Conservation (phyloP, 805 yeast genomes). For the Candida sanyiensis region DNA sequence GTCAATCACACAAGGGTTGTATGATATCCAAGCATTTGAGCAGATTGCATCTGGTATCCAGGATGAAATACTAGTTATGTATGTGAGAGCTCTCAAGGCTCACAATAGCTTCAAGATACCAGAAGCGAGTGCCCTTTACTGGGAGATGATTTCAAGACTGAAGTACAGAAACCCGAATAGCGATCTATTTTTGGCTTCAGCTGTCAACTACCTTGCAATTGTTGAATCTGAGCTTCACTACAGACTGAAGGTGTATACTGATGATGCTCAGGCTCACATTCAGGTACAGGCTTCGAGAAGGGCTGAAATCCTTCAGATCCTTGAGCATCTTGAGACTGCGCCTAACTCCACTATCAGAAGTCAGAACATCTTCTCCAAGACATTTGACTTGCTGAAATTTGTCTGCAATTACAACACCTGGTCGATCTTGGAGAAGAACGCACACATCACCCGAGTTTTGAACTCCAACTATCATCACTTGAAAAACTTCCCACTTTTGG, state of each 20-base stretch:
- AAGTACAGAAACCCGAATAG: constrained; percentile 2
- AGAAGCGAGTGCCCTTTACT: constrained; percentile 11
- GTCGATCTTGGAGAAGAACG: constrained; percentile 16
- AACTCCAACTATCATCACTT: constrained; percentile 16
- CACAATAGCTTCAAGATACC: constrained; percentile 16
- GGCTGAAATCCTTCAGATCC: constrained; percentile 1
- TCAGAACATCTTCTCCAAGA: constrained; percentile 14
- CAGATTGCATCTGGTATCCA: background rate
- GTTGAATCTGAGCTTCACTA: constrained; percentile 15
- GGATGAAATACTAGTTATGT: constrained; percentile 2
- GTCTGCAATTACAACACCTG: constrained; percentile 15
- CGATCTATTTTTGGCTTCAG: constrained; percentile 15
- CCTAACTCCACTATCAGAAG: constrained; percentile 5
- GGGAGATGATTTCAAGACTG: constrained; percentile 5
- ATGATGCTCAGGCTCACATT: constrained; percentile 1
- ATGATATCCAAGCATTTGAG: constrained; percentile 2
- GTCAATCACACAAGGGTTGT: constrained; percentile 10
- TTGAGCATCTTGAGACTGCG: constrained; percentile 7
- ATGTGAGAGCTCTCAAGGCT: constrained; percentile 12
- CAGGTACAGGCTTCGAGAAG: constrained; percentile 8
- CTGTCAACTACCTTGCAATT: constrained; percentile 13
- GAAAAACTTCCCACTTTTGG: constrained; percentile 18
- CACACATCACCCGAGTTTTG: constrained; percentile 7
- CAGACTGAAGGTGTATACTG: constrained; percentile 6
- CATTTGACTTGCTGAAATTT: constrained; percentile 10